A percentile compares a stretch with the other conserved stretches of the same genome.
phyloP scores from a whole-genome alignment of 202 grass and related monocot species.

The Zizania palustris region DNA sequence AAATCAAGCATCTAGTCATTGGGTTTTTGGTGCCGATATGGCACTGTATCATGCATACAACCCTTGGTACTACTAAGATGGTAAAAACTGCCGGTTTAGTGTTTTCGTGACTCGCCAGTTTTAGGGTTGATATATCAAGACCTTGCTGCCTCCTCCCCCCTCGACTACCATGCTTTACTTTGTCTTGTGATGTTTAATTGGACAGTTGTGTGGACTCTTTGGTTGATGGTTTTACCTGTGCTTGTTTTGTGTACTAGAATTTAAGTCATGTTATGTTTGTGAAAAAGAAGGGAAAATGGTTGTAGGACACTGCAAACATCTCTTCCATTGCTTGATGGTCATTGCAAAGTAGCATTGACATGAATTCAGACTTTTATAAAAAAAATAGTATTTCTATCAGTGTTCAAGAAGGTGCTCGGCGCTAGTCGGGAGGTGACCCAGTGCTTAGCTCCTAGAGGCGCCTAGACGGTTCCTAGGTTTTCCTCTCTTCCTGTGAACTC shows the following conservation, averaged over 20 bases:
- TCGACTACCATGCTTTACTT: slow-evolving; percentile 1
- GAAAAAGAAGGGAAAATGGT: slow-evolving; percentile 18
- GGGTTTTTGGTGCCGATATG: slow-evolving; percentile 1
- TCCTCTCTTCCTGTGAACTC: too few species aligned
- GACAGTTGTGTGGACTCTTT: slow-evolving; percentile 6
- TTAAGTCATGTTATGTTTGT: background rate
- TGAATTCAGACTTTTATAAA: background rate
- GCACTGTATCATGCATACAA: slow-evolving; percentile 4
- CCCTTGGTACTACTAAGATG: slow-evolving; percentile 1
- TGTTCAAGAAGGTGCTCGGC: too few species aligned
- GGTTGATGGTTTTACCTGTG: slow-evolving; percentile 19
- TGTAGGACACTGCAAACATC: background rate
- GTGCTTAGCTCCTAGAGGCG: too few species aligned
- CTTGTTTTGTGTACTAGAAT: slow-evolving; percentile 8
- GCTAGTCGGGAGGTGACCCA: too few species aligned
- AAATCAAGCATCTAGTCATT: slow-evolving; percentile 43
- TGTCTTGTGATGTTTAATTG: slow-evolving; percentile 31
- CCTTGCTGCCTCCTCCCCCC: background rate
- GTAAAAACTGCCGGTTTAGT: slow-evolving; percentile 14
- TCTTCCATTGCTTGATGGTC: background rate
- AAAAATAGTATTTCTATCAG: background rate
- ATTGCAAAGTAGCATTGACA: background rate
- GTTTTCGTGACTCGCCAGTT: background rate
- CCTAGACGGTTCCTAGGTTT: too few species aligned
- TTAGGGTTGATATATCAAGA: slow-evolving; percentile 6